Evolutionary conservation across 306 rosid species (phyloP).

Genomic region (Trifolium pratense): DNA sequence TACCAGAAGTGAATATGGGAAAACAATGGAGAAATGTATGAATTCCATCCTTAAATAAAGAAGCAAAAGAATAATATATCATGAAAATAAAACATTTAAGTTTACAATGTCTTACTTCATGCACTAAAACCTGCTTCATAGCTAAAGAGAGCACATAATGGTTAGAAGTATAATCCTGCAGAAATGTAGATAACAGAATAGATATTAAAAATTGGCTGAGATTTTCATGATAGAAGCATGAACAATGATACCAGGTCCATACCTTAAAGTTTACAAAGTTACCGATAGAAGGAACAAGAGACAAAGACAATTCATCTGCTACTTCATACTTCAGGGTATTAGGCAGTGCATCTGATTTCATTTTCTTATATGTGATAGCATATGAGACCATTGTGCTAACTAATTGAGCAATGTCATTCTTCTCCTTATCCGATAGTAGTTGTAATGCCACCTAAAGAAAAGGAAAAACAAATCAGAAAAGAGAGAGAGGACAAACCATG

Average conservation of each 20-base stretch:
- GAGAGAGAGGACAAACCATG: background rate
- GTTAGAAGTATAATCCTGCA: constrained; percentile 76
- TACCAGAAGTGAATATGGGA: constrained; percentile 5
- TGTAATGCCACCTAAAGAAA: constrained; percentile 72
- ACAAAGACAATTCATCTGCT: constrained; percentile 55
- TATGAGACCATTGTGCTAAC: constrained; percentile 85
- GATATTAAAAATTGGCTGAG: constrained; percentile 31
- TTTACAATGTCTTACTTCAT: constrained; percentile 68
- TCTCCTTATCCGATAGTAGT: constrained; percentile 78
- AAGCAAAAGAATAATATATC: constrained; percentile 7
- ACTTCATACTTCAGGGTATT: constrained; percentile 55
- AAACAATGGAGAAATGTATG: constrained; percentile 2
- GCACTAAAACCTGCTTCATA: constrained; percentile 83
- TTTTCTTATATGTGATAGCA: constrained; percentile 66
- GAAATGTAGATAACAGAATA: constrained; percentile 32
- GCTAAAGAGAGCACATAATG: constrained; percentile 71
- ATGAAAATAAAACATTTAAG: constrained; percentile 23
- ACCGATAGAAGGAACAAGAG: constrained; percentile 75
- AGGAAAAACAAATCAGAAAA: constrained; percentile 44
- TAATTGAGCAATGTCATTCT: constrained; percentile 70
- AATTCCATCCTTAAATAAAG: constrained; percentile 28
- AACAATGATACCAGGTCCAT: constrained; percentile 42
- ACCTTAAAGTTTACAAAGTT: constrained; percentile 81
- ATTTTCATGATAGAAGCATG: constrained; percentile 29
- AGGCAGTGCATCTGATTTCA: constrained; percentile 55